Evolutionary conservation across 2,329 filamentous ascomycete genomes (phyloP).

Genomic region (Plenodomus tracheiphilus): DNA sequence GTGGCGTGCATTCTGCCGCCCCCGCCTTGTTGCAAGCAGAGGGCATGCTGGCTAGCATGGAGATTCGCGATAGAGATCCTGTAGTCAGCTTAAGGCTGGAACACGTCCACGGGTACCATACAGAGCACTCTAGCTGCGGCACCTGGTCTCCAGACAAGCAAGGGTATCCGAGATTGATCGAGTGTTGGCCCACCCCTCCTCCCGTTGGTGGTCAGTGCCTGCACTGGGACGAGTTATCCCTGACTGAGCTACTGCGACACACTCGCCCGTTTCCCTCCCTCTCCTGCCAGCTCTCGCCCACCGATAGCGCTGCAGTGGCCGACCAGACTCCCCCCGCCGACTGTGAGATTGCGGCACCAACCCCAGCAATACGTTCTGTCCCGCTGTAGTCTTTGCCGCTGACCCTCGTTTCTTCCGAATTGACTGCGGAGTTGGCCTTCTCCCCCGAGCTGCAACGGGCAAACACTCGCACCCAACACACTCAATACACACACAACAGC

Average conservation of each 20-base stretch:
- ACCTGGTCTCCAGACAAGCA: background rate
- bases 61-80: no score
- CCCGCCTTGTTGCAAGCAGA: no score
- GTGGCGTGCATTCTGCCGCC: no score
- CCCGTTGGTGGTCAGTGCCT: slow-evolving; percentile 2
- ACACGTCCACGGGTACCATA: no score
- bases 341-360: slow-evolving; percentile 17
- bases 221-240: slow-evolving; percentile 23
- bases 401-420: slow-evolving; percentile 11
- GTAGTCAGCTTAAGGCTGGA: no score
- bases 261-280: slow-evolving; percentile 15
- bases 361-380: slow-evolving; percentile 11
- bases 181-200: slow-evolving; percentile 2
- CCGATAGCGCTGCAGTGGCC: slow-evolving; percentile 19
- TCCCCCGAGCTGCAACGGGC: slow-evolving; percentile 3
- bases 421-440: slow-evolving; percentile 11
- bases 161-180: background rate
- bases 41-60: no score
- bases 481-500: slow-evolving; percentile 5
- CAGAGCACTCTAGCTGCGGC: background rate
- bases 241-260: slow-evolving; percentile 31
- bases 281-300: slow-evolving; percentile 15
- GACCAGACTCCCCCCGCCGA: slow-evolving; percentile 18
- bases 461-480: slow-evolving; percentile 5
- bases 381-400: slow-evolving; percentile 15